Percentiles rank a stretch among this genome's conserved stretches.
phyloP scores from a whole-genome alignment of 1,284 basidiomycete genomes.

The Tetrapyrgos nigripes region DNA sequence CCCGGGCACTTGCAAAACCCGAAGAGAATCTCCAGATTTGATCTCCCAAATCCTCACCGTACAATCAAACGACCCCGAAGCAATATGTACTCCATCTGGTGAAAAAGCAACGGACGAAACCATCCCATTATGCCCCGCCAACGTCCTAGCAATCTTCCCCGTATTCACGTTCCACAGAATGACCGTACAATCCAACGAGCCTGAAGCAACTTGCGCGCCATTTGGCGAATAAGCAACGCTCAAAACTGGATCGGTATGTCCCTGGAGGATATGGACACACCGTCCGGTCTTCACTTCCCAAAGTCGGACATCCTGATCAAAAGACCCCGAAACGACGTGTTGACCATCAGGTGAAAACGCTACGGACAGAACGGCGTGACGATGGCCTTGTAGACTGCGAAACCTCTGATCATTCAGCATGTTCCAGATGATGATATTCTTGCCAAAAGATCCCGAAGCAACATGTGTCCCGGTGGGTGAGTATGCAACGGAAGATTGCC shows the following conservation, averaged over 20 bases:
- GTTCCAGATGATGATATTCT: slow-evolving; percentile 3
- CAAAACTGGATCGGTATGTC: slow-evolving; percentile 15
- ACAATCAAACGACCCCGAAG: slow-evolving; percentile 4
- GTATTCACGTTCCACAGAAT: slow-evolving; percentile 23
- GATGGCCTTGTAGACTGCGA: not conserved
- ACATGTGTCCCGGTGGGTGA: slow-evolving; percentile 6
- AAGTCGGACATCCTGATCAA: not conserved
- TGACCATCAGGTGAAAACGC: slow-evolving; percentile 11
- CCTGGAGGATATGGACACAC: slow-evolving; percentile 3
- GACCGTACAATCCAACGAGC: slow-evolving; percentile 17
- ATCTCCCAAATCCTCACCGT: slow-evolving; percentile 8
- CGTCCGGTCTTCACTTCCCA: not conserved
- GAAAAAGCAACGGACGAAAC: slow-evolving; percentile 2
- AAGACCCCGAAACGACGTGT: slow-evolving; percentile 10
- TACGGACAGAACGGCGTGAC: not conserved
- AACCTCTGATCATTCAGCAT: not conserved
- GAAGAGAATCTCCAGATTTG: not conserved
- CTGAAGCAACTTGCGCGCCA: slow-evolving; percentile 17
- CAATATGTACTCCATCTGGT: slow-evolving; percentile 3
- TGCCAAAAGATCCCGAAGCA: slow-evolving; percentile 6
- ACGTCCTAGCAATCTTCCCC: not conserved
- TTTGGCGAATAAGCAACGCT: slow-evolving; percentile 23
- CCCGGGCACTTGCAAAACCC: no score
- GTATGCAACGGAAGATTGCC: not conserved
- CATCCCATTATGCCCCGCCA: not conserved